Evolutionary conservation across 345 rosid genomes (phyloP).

Genomic region (Melaleuca quinquenervia): DNA sequence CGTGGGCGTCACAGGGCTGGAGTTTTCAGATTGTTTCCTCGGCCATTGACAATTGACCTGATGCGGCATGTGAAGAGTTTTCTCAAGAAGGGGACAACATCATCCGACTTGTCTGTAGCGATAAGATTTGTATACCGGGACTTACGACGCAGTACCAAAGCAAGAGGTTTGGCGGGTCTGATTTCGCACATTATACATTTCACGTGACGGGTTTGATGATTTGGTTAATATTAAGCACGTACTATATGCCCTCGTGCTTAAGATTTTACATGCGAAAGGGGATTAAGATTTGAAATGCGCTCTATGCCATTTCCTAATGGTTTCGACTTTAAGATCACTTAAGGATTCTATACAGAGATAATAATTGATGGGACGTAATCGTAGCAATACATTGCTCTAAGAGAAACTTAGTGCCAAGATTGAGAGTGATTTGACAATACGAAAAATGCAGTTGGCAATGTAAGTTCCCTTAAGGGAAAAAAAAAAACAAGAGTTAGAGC

Average conservation of each 20-base stretch:
- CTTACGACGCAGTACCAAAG: neutral
- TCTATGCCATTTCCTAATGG: neutral
- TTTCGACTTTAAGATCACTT: too few species aligned
- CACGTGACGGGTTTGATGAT: neutral
- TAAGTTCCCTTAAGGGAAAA: neutral
- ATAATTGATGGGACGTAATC: neutral
- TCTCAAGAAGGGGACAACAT: neutral
- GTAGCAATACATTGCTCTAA: neutral
- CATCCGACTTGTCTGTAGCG: neutral
- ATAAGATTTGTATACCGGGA: neutral
- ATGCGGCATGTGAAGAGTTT: neutral
- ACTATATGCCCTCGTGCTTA: neutral
- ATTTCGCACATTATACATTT: neutral
- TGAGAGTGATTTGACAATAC: neutral
- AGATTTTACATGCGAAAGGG: too few species aligned
- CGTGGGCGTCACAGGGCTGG: neutral
- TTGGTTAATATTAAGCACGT: too few species aligned
- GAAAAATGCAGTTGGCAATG: neutral
- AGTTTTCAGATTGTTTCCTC: neutral
- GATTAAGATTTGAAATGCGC: neutral
- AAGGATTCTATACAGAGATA: neutral
- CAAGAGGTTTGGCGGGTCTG: neutral
- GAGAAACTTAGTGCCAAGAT: neutral
- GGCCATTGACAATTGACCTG: neutral
- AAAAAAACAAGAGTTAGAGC: neutral